Percentiles rank a stretch among this genome's conserved stretches.
Evolutionary conservation across 2,329 filamentous ascomycete genomes (phyloP).

Genomic region (Neodidymelliopsis sp.): DNA sequence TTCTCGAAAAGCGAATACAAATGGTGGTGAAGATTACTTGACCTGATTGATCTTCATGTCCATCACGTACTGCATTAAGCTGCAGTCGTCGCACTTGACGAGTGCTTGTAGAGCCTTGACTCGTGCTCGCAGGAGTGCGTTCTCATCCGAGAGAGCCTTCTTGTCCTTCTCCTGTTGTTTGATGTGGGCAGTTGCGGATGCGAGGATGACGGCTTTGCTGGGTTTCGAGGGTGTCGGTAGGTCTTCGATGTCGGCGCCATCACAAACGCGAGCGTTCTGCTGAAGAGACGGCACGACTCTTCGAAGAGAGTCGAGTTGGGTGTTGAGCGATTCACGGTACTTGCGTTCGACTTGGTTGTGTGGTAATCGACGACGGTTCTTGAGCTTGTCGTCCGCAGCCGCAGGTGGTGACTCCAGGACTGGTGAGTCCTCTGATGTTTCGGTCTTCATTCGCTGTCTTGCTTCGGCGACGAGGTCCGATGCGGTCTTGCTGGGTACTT

Average conservation of each 20-base stretch:
- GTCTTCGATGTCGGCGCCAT: conserved; percentile 54
- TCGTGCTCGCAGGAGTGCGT: conserved; percentile 47
- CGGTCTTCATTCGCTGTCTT: conserved; percentile 40
- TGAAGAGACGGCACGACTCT: conserved; percentile 51
- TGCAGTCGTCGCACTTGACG: conserved; percentile 57
- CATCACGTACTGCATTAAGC: conserved; percentile 54
- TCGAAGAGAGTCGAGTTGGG: conserved; percentile 54
- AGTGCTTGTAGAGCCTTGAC: conserved; percentile 54
- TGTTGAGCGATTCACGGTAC: conserved; percentile 57
- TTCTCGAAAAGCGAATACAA: not conserved
- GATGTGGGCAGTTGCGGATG: conserved; percentile 56
- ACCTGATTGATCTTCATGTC: conserved; percentile 49
- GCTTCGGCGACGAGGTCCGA: conserved; percentile 27
- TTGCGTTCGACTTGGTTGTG: conserved; percentile 58
- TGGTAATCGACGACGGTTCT: conserved; percentile 46
- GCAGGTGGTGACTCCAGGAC: conserved; percentile 33
- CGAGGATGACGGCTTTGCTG: conserved; percentile 56
- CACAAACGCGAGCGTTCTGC: conserved; percentile 45
- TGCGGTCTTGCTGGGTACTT: conserved; percentile 32
- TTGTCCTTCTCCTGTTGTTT: conserved; percentile 55
- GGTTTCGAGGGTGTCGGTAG: conserved; percentile 51
- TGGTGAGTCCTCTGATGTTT: conserved; percentile 39
- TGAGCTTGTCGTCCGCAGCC: conserved; percentile 39
- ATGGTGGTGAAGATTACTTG: conserved; percentile 17
- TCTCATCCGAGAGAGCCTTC: conserved; percentile 49